phyloP scores from a whole-genome alignment of 306 rosid species.

The Arachis stenosperma region DNA sequence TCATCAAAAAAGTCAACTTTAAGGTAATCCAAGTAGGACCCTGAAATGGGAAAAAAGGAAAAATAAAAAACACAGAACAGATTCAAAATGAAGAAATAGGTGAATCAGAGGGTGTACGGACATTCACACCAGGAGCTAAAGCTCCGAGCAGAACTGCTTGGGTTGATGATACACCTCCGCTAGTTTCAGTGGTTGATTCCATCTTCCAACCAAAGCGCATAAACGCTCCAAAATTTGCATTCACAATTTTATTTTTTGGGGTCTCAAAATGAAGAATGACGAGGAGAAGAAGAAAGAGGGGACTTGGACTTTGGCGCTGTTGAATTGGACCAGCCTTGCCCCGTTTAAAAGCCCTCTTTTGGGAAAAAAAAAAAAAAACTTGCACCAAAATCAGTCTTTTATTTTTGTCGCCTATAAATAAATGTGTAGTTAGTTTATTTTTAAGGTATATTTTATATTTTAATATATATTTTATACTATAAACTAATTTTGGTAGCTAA shows the following conservation, averaged over 20 bases:
- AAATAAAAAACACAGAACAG: neutral
- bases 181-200: constrained; percentile 39
- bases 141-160: constrained; percentile 76
- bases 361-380: too few species aligned
- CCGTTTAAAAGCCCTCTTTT: neutral
- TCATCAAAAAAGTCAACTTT: constrained; percentile 60
- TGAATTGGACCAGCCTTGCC: neutral
- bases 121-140: constrained; percentile 79
- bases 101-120: constrained; percentile 32
- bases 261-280: too few species aligned
- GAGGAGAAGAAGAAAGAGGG: neutral
- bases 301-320: neutral
- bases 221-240: neutral
- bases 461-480: too few species aligned
- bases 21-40: constrained; percentile 73
- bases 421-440: too few species aligned
- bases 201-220: constrained; percentile 25
- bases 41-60: constrained; percentile 48
- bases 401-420: too few species aligned
- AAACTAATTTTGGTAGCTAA: too few species aligned
- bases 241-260: too few species aligned
- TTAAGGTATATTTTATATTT: too few species aligned
- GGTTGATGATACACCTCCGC: constrained; percentile 59
- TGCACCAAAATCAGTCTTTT: too few species aligned
- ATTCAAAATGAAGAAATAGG: neutral